Percentiles rank a stretch among this genome's conserved stretches.
Conservation (phyloP, 495 filamentous ascomycete species). For the Aspergillus biplanus region DNA sequence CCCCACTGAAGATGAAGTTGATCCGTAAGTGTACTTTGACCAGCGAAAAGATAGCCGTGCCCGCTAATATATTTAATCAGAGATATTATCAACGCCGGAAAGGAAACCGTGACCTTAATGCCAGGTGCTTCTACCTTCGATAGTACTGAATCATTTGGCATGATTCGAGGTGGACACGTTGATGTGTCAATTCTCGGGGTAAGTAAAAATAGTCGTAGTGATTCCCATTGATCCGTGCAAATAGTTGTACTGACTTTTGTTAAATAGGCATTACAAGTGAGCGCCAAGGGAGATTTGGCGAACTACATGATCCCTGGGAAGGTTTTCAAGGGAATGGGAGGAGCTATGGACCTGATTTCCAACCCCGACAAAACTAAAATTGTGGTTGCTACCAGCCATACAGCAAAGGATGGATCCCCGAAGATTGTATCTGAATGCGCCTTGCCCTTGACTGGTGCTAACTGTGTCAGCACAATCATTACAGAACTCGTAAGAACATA, state of each 20-base stretch:
- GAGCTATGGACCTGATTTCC: constrained; percentile 92
- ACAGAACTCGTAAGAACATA: constrained; percentile 74
- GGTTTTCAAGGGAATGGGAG: constrained; percentile 88
- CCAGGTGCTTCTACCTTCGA: constrained; percentile 83
- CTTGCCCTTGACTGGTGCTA: constrained; percentile 83
- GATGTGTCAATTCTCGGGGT: constrained; percentile 84
- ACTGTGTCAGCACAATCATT: constrained; percentile 87
- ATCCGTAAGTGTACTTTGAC: constrained; percentile 52
- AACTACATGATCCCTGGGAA: constrained; percentile 95
- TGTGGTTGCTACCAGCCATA: constrained; percentile 91
- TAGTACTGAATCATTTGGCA: constrained; percentile 86
- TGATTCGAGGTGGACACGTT: constrained; percentile 87
- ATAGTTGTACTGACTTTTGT: neutral
- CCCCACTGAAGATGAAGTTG: constrained; percentile 74
- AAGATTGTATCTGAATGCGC: constrained; percentile 88
- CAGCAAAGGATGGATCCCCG: constrained; percentile 82
- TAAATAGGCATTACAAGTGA: constrained; percentile 77
- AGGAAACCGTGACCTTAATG: constrained; percentile 87
- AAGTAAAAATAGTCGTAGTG: constrained; percentile 10
- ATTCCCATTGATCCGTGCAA: too few relatives aligned
- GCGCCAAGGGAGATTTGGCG: constrained; percentile 78
- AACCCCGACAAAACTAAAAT: constrained; percentile 87
- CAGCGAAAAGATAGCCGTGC: neutral
- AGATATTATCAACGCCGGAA: constrained; percentile 92
- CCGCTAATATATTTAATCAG: constrained; percentile 21